Base-by-base conservation (phyloP, 345 rosid genomes). In the Ailanthus altissimus region DNA sequence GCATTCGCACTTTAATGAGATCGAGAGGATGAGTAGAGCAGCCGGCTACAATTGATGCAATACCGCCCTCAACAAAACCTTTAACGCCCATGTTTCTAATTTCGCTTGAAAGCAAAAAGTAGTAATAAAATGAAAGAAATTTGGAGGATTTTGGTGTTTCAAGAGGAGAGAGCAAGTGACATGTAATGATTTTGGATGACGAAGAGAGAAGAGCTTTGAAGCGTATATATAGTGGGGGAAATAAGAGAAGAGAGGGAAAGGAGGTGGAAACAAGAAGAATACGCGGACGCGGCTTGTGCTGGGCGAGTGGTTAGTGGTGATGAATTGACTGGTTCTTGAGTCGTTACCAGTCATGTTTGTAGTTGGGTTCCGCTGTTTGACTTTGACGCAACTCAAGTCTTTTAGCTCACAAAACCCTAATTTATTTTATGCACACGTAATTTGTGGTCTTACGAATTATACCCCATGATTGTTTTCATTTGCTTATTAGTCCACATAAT, bases 11-110 rank as follows among this genome's bases (percentile, higher is more conserved):
- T 81, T 92, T 92, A 80, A 92, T 86, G 46, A 92, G 92, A 63
- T 92, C 97, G 14, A 92, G 86, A n/a, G 97, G 97, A 78, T 92
- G 97, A 51, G 94, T 92, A 3, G 92, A 89, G 77, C 91, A 90
- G 5, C 97, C 94, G 8, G 97, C 97, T 47, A 92, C 85, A 32
- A 90, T 77, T 18, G 97, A 87, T 8, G 97, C 93, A 7, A 89
- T 74, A 5, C 97, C 97, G 5, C 97, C 97, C 74, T 92, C 97
- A 0, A 81, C 89, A 59, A 92, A 92, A 5, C 94, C 92, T 81
- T 91, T 93, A n/a, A 87, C 78, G 18, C 94, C 98, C 98, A 91
- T 92, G 21, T 0, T 28, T 42, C 3, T 10, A 47, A 7, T n/a
- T 54, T 38, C 6, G 26, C 54, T 36, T 36, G n/a, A 15, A 26